A percentile compares a stretch with the other conserved stretches of the same genome.
Evolutionary conservation across 2,329 filamentous ascomycete species (phyloP).

Genomic region (Sclerotinia sclerotiorum): DNA sequence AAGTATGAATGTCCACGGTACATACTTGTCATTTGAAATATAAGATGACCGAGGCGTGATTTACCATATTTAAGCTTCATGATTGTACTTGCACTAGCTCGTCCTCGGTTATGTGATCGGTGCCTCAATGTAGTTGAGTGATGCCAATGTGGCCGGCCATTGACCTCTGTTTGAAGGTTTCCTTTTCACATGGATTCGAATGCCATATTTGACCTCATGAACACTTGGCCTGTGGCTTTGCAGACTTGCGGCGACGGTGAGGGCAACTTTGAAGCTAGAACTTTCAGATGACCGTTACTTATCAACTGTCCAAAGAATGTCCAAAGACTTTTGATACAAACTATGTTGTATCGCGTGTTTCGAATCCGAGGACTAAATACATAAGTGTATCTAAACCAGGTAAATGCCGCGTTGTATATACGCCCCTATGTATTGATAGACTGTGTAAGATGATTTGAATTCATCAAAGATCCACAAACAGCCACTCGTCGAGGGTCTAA

Average conservation of each 20-base stretch:
- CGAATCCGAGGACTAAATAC: neutral
- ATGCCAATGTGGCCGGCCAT: neutral
- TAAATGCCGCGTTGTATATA: neutral
- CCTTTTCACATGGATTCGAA: neutral
- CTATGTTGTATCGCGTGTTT: neutral
- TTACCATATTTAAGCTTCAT: too few species aligned
- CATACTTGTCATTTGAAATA: neutral
- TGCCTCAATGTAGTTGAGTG: neutral
- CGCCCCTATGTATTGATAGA: neutral
- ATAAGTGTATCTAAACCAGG: neutral
- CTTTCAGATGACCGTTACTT: slow-evolving; percentile 2
- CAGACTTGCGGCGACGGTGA: neutral
- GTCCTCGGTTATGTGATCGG: neutral
- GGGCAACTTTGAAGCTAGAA: slow-evolving; percentile 8
- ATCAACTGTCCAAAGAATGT: neutral
- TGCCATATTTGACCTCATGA: neutral
- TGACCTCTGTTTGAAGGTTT: neutral
- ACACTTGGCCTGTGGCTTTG: slow-evolving; percentile 15
- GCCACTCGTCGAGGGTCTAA: neutral
- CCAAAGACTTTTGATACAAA: neutral
- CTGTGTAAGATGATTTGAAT: neutral
- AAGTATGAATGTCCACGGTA: neutral
- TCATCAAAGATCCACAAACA: neutral
- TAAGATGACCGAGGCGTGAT: neutral
- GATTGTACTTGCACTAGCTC: neutral